Conservation (phyloP, 192 early-diverging fungal species). For the Jimgerdemannia lactiflua region DNA sequence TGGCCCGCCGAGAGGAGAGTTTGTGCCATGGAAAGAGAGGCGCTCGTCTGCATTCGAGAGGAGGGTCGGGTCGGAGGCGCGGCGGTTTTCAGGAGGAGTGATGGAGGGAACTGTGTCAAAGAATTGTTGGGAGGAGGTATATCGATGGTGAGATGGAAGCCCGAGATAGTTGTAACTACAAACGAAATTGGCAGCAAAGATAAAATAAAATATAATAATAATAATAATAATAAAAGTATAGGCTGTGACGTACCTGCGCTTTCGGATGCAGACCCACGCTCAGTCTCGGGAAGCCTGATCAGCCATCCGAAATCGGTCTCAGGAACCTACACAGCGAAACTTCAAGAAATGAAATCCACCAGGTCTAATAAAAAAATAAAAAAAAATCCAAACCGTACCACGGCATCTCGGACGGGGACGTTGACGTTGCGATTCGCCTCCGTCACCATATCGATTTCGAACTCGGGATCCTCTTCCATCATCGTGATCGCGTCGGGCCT, state of each 20-base stretch:
- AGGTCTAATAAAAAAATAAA: not conserved
- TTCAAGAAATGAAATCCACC: not conserved
- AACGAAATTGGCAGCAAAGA: too few species aligned
- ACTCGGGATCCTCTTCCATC: not conserved
- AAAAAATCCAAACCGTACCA: not conserved
- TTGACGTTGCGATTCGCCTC: not conserved
- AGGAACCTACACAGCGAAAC: not conserved
- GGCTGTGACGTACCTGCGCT: not conserved
- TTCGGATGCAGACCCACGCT: not conserved
- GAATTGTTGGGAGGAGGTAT: not conserved
- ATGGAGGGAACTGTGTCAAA: not conserved
- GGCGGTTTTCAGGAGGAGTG: not conserved
- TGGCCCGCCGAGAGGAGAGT: not conserved
- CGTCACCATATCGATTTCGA: not conserved
- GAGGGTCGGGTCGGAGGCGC: not conserved
- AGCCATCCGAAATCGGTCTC: not conserved
- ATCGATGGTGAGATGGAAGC: not conserved
- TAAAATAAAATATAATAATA: not conserved
- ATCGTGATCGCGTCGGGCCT: slow-evolving; percentile 2
- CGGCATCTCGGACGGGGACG: not conserved
- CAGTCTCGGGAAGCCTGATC: not conserved
- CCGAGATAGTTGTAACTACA: not conserved
- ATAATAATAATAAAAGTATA: not conserved
- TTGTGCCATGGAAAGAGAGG: not conserved
- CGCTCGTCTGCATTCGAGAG: not conserved